phyloP scores from a whole-genome alignment of 371 early-diverging fungal species.

The Sporodiniella umbellata region DNA sequence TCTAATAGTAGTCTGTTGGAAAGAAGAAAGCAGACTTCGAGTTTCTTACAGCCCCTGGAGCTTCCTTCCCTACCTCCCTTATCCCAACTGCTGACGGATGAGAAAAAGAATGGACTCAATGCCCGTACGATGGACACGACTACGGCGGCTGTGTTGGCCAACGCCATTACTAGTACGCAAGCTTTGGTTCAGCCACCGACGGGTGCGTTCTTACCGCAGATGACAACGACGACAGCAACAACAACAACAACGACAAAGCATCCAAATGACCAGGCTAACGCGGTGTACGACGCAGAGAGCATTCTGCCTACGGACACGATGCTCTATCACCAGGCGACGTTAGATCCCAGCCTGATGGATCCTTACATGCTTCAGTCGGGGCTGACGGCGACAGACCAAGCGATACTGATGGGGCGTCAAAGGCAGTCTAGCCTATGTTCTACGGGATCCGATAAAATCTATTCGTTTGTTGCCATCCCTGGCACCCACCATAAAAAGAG shows the following conservation, averaged over 20 bases:
- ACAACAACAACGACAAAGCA: no score
- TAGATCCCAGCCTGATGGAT: background rate
- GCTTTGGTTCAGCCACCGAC: slow-evolving; percentile 10
- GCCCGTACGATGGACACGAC: slow-evolving; percentile 5
- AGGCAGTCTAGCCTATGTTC: slow-evolving; percentile 35
- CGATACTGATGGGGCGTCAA: slow-evolving; percentile 12
- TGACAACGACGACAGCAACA: no score
- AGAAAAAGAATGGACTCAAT: slow-evolving; percentile 5
- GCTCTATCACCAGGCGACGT: background rate
- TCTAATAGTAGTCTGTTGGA: slow-evolving; percentile 18
- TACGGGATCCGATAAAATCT: slow-evolving; percentile 44
- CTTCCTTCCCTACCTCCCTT: slow-evolving; percentile 34
- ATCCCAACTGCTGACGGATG: slow-evolving; percentile 24
- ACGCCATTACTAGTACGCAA: slow-evolving; percentile 14
- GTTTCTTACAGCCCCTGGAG: slow-evolving; percentile 30
- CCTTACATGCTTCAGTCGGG: background rate
- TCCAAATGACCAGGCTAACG: no score
- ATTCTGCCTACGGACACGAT: background rate
- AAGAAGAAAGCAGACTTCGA: slow-evolving; percentile 32
- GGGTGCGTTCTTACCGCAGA: slow-evolving; percentile 12
- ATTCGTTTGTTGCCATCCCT: slow-evolving; percentile 63
- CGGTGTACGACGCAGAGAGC: background rate
- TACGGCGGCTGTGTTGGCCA: slow-evolving; percentile 1
- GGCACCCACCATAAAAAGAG: slow-evolving; percentile 65
- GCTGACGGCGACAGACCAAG: slow-evolving; percentile 5